Evolutionary conservation across 192 early-diverging fungal species (phyloP), one percentile per base, ranked within the genome.

Genomic region (Helicostylum pulchrum): DNA sequence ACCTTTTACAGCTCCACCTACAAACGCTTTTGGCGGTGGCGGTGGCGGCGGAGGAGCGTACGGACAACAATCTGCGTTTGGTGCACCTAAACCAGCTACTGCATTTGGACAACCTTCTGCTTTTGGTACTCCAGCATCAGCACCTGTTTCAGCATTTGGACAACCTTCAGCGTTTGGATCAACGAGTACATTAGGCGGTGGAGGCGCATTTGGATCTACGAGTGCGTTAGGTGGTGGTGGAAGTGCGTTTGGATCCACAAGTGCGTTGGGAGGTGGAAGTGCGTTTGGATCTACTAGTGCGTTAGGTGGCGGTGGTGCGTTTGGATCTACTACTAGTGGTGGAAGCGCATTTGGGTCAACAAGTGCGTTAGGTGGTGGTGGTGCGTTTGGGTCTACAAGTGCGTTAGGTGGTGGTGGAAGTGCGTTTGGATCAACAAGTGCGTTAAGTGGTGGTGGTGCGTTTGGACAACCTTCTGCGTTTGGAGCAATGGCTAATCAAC

Each of bases 81-180:
- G 57, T 47, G 19, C 39, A 30, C 32, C 53, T 1, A 34, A 36
- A 47, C 47, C 49, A n/a, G 50, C 15, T 21, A 49, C 62, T 4
- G 54, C 67, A 3, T 74, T 76, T 68, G 73, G 77, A 14, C 69
- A 78, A 15, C 32, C 30, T 7, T 65, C 72, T 1, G 57, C 68
- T 0, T 62, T 77, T 57, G 70, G 73, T 19, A 57, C 60, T 11
- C 57, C 64, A 31, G 61, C 70, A 3, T 64, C 71, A 66, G 72
- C 69, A 14, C 53, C 50, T 3, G n/a, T 34, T 39, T 17, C 15
- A 10, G 5, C 67, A 4, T 31, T 57, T 23, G 55, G 55, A 7
- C 21, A 20, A 9, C 32, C n/a, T 4, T n/a, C 46, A 31, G 65
- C 55, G 14, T 64, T 62, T 54, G 62, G 65, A 17, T 52, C 56